A percentile compares a stretch with the other conserved stretches of the same genome.
phyloP scores from a whole-genome alignment of 164 flowering plant species.

The Amborella trichopoda region DNA sequence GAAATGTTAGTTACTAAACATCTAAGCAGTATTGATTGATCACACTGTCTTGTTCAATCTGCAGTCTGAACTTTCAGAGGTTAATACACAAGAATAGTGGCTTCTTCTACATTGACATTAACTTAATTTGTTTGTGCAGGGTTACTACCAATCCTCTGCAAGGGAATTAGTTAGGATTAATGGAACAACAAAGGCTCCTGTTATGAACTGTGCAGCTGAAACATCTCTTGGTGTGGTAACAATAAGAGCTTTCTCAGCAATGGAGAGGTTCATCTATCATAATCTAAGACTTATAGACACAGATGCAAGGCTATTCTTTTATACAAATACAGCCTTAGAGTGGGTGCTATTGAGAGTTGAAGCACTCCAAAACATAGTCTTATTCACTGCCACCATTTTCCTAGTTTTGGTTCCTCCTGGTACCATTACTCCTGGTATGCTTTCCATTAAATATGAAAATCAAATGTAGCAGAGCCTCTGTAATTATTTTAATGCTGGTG shows the following conservation, averaged over 20 bases:
- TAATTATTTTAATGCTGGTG: too few relatives aligned
- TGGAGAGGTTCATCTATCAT: slow-evolving; percentile 35
- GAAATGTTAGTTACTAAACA: too few relatives aligned
- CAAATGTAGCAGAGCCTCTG: too few relatives aligned
- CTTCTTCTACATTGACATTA: too few relatives aligned
- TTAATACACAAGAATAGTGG: too few relatives aligned
- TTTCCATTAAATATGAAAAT: too few relatives aligned
- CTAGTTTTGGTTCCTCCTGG: slow-evolving; percentile 53
- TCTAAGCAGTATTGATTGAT: too few relatives aligned
- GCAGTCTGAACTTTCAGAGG: too few relatives aligned
- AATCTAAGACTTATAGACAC: slow-evolving; percentile 52
- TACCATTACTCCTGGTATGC: slow-evolving; percentile 47
- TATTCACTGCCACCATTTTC: slow-evolving; percentile 49
- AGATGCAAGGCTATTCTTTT: slow-evolving; percentile 63
- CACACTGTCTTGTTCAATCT: too few relatives aligned
- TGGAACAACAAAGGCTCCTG: slow-evolving; percentile 88
- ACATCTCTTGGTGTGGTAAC: slow-evolving; percentile 72
- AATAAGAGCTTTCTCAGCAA: slow-evolving; percentile 57
- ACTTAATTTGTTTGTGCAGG: too few relatives aligned
- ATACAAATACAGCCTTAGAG: slow-evolving; percentile 61
- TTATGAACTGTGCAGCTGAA: slow-evolving; percentile 73
- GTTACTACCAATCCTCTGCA: slow-evolving; percentile 58
- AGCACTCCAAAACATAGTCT: slow-evolving; percentile 53
- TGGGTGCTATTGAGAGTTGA: slow-evolving; percentile 71
- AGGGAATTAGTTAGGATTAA: slow-evolving; percentile 68